Evolutionary conservation across 2,329 filamentous ascomycete species (phyloP).

Genomic region (Blumeriella jaapii): DNA sequence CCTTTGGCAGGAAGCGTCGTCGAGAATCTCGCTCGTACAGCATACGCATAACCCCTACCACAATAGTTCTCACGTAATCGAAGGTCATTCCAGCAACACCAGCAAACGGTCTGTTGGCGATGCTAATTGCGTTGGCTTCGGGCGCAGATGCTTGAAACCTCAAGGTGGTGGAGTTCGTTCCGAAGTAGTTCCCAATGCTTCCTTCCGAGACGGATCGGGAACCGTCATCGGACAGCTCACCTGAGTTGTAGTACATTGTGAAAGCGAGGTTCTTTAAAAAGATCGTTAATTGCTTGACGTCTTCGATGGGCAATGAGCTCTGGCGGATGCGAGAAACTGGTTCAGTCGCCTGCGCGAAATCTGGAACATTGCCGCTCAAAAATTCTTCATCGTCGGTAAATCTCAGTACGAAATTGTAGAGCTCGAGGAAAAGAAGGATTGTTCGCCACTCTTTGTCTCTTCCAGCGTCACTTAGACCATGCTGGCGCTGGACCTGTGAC

Average conservation of each 20-base stretch:
- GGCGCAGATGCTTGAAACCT: conserved; percentile 14
- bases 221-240: conserved; percentile 44
- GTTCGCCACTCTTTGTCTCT: conserved; percentile 64
- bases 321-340: conserved; percentile 39
- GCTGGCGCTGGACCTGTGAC: conserved; percentile 15
- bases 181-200: conserved; percentile 36
- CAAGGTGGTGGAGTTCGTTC: conserved; percentile 17
- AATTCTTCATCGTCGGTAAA: conserved; percentile 97
- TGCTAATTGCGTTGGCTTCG: conserved; percentile 8
- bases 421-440: conserved; percentile 79
- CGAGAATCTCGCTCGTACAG: conserved; percentile 90
- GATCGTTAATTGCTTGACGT: conserved; percentile 62
- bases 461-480: conserved; percentile 9
- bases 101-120: conserved; percentile 36
- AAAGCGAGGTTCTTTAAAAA: conserved; percentile 92
- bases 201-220: conserved; percentile 27
- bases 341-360: conserved; percentile 28
- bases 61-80: conserved; percentile 65
- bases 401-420: conserved; percentile 86
- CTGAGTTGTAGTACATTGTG: conserved; percentile 72
- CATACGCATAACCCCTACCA: conserved; percentile 73
- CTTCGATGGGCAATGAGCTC: conserved; percentile 57
- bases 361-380: conserved; percentile 46
- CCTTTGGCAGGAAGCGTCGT: conserved; percentile 67
- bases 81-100: conserved; percentile 63